A percentile compares a stretch with the other conserved stretches of the same genome.
Evolutionary conservation across 371 early-diverging fungal species (phyloP).

Genomic region (Dinochytrium kinnereticum): DNA sequence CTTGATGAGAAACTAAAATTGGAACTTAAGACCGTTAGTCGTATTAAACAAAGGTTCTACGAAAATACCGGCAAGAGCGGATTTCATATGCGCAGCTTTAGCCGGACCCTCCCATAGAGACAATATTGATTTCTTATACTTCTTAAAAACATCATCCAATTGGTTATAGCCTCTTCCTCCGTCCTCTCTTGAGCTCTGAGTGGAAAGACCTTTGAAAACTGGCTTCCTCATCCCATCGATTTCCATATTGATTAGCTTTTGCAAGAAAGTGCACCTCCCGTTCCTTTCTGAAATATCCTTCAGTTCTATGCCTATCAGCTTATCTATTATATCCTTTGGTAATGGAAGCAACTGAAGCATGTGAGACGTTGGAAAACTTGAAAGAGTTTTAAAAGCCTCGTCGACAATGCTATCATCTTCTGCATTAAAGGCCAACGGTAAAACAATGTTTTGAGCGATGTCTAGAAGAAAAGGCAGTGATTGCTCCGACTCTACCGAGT

Average conservation of each 20-base stretch:
- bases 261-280: not conserved
- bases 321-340: not conserved
- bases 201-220: not conserved
- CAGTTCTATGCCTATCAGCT: not conserved
- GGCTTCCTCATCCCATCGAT: conserved; percentile 2
- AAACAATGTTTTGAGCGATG: not conserved
- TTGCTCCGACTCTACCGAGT: not conserved
- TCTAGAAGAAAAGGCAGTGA: not conserved
- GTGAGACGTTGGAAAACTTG: not conserved
- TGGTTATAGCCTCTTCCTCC: not conserved
- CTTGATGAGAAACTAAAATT: not conserved
- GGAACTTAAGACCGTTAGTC: not conserved
- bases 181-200: not conserved
- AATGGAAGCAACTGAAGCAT: not conserved
- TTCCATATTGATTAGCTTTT: not conserved
- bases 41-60: no score
- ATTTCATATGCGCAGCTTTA: not conserved
- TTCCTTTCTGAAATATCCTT: not conserved
- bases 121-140: not conserved
- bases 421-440: not conserved
- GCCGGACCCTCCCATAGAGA: not conserved
- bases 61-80: not conserved
- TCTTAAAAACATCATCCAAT: not conserved
- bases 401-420: not conserved
- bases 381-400: not conserved